phyloP scores from a whole-genome alignment of 2,329 filamentous ascomycete genomes.

The Arthrobotrys megalospora region DNA sequence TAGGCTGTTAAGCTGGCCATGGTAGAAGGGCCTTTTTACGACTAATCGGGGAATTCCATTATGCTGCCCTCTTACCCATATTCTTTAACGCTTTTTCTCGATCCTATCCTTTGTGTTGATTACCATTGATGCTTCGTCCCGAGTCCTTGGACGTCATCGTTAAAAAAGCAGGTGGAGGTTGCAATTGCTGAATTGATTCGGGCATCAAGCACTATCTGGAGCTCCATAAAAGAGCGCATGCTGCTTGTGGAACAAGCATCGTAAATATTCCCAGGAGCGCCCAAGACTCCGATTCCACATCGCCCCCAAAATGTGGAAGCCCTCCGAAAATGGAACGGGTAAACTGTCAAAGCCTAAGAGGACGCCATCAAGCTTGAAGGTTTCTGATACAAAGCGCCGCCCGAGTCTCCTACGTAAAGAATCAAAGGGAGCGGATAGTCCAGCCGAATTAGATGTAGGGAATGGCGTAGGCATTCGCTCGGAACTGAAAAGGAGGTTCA shows the following conservation, averaged over 20 bases:
- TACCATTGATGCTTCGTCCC: neutral
- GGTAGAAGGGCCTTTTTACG: neutral
- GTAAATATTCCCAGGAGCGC: neutral
- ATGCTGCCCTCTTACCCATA: too few relatives aligned
- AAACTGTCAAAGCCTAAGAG: slow-evolving; percentile 42
- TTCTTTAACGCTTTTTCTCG: too few relatives aligned
- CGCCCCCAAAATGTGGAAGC: slow-evolving; percentile 29
- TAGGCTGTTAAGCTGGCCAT: neutral
- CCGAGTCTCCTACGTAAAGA: slow-evolving; percentile 44
- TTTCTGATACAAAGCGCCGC: slow-evolving; percentile 14
- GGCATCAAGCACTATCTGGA: neutral
- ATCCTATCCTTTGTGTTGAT: too few relatives aligned
- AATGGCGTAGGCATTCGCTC: neutral
- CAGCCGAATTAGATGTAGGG: neutral
- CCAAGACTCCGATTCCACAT: neutral
- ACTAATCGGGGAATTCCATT: neutral
- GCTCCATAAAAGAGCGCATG: neutral
- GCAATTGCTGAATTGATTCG: neutral
- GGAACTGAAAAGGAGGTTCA: slow-evolving; percentile 41
- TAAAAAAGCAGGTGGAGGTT: neutral
- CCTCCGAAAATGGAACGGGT: slow-evolving; percentile 15
- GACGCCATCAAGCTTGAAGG: slow-evolving; percentile 20
- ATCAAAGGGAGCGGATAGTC: slow-evolving; percentile 11
- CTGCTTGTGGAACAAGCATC: neutral
- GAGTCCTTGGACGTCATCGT: neutral